Percentiles rank a stretch among this genome's conserved stretches.
These are phyloP conservation scores for Suillus brevipes DNA, from an alignment of 768 basidiomycete species.

Conservation along the genomic window DNA sequence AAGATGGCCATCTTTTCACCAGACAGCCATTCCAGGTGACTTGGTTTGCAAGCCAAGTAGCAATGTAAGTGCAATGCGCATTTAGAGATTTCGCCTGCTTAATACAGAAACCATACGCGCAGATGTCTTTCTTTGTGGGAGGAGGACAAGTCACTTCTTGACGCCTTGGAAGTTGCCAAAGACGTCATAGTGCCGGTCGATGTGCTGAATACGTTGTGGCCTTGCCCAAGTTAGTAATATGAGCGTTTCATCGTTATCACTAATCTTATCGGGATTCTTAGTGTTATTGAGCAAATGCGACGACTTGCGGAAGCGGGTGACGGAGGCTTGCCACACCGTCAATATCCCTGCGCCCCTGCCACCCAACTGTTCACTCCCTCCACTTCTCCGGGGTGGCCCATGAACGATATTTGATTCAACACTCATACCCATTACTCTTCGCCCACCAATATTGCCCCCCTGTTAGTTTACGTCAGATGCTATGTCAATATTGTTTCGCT, in stretches of 20 bases:
- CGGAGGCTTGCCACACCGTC: constrained; percentile 46
- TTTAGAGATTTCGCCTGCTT: constrained; percentile 17
- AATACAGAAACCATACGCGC: constrained; percentile 6
- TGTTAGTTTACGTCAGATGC: constrained; percentile 29
- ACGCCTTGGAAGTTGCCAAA: constrained; percentile 68
- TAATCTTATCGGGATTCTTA: constrained; percentile 20
- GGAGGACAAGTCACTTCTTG: constrained; percentile 54
- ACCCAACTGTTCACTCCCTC: constrained; percentile 39
- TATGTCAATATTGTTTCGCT: constrained; percentile 30
- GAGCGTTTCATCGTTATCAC: too few relatives aligned
- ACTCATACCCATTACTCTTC: not conserved
- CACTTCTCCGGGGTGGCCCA: constrained; percentile 28
- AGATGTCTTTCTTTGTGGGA: constrained; percentile 71
- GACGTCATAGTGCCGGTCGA: constrained; percentile 63
- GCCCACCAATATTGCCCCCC: constrained; percentile 16
- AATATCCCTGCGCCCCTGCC: constrained; percentile 44
- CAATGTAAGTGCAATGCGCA: constrained; percentile 45
- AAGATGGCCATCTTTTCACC: constrained; percentile 55
- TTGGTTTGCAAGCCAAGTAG: constrained; percentile 71
- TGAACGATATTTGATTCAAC: constrained; percentile 13
- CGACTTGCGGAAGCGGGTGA: constrained; percentile 49
- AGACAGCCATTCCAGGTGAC: constrained; percentile 68
- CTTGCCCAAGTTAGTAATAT: constrained; percentile 44
- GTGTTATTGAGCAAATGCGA: constrained; percentile 50
- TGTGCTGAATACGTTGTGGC: constrained; percentile 70